Evolutionary conservation across 768 basidiomycete genomes (phyloP), one percentile per base, ranked within the genome.

Genomic region (Lentinula lateritia): DNA sequence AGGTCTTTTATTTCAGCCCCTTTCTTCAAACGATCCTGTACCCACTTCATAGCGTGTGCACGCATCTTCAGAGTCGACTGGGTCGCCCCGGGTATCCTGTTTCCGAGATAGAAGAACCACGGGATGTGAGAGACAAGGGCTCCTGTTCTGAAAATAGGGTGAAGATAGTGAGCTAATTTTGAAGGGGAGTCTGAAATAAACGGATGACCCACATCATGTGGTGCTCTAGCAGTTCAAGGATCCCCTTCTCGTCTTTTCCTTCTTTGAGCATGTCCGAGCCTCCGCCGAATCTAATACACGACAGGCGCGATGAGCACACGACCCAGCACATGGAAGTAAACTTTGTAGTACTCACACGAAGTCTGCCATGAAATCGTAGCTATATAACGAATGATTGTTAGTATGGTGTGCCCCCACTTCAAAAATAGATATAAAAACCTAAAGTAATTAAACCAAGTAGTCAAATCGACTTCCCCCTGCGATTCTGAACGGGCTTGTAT

Each of bases 11-110:
- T 63, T 35, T 62, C 58, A 18, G 71, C 60, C 10, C 70, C 69
- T 32, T 61, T 54, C 41, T 61, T 61, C n/a, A 69, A 46, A 36
- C 72, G 68, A 52, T 50, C 60, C 3, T 48, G 63, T 8, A 66
- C 69, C 38, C 63, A 63, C 28, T 65, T 43, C 6, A 66, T 60
- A 15, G 66, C 70, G 39, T 67, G 80, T 56, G 61, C 65, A 32
- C 73, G 65, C 23, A 69, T 59, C 18, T 62, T 66, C 5, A 65
- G 48, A 32, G 69, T 58, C 34, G 64, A 64, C 20, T 63, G 62
- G n/a, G 71, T 70, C 6, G 75, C 48, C 52, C 68, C 69, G n/a
- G 74, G 73, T 23, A 77, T 65, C 20, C 63, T 67, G 23, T 66
- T 67, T 12, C 66, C 58, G 32, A 64, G 61, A 34, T 63, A 52